Evolutionary conservation across 1,139 yeast species (phyloP).

Genomic region (Scheffersomyces parashehatae): DNA sequence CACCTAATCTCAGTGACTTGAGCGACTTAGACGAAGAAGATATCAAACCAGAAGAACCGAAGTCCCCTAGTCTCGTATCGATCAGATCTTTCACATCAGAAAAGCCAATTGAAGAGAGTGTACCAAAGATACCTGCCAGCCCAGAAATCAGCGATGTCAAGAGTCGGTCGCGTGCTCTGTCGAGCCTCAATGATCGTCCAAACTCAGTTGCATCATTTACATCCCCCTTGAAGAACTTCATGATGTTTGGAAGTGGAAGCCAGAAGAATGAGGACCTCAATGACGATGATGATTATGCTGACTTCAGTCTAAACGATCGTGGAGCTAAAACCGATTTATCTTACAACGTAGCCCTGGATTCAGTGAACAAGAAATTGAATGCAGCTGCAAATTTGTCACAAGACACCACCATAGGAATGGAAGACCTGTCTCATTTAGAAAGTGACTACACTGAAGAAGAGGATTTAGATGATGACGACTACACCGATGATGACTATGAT

Average conservation of each 20-base stretch:
- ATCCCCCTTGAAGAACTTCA: slow-evolving; percentile 45
- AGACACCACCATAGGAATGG: too few relatives aligned
- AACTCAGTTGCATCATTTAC: slow-evolving; percentile 39
- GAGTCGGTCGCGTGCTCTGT: not conserved
- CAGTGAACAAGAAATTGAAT: too few relatives aligned
- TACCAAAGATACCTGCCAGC: not conserved
- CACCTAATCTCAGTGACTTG: slow-evolving; percentile 62
- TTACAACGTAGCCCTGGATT: too few relatives aligned
- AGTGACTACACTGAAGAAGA: slow-evolving; percentile 8
- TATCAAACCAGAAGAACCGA: slow-evolving; percentile 8
- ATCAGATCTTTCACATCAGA: slow-evolving; percentile 12
- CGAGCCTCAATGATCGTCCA: slow-evolving; percentile 29
- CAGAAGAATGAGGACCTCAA: slow-evolving; percentile 11
- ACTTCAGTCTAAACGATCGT: not conserved
- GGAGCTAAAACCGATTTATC: too few relatives aligned
- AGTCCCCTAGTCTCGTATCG: slow-evolving; percentile 17
- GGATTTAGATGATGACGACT: slow-evolving; percentile 2
- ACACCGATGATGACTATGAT: not conserved
- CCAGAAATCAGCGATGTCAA: not conserved
- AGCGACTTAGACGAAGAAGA: slow-evolving; percentile 41
- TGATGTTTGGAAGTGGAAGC: slow-evolving; percentile 32
- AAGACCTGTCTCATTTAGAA: too few relatives aligned
- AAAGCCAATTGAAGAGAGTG: not conserved
- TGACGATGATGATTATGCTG: slow-evolving; percentile 11
- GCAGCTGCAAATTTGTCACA: too few relatives aligned